Evolutionary conservation across 2,329 filamentous ascomycete genomes (phyloP).

Genomic region (Aspergillus puulaauensis): DNA sequence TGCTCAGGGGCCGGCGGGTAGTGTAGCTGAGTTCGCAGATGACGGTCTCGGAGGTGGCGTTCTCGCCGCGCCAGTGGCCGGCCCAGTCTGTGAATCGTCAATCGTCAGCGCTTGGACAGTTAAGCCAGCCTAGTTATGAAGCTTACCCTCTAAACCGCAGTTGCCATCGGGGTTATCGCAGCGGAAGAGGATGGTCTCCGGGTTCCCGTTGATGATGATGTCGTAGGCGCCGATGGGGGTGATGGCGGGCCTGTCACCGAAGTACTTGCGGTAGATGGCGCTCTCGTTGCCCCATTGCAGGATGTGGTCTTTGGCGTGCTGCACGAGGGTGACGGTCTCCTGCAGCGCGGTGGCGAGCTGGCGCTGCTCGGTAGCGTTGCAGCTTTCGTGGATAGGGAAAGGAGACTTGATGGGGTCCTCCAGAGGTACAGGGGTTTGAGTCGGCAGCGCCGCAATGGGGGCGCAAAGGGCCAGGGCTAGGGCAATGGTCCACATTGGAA

Average conservation of each 20-base stretch:
- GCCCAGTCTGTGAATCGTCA: slow-evolving; percentile 54
- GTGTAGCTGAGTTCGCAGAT: slow-evolving; percentile 65
- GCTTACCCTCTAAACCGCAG: slow-evolving; percentile 50
- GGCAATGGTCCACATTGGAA: slow-evolving; percentile 3
- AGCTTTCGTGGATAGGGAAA: slow-evolving; percentile 62
- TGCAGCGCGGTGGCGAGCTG: slow-evolving; percentile 59
- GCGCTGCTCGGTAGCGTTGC: slow-evolving; percentile 60
- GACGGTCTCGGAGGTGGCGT: slow-evolving; percentile 66
- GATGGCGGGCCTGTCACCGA: slow-evolving; percentile 59
- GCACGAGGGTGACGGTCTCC: slow-evolving; percentile 58
- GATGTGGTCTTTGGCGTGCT: slow-evolving; percentile 62
- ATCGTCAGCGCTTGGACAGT: slow-evolving; percentile 13
- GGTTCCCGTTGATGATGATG: slow-evolving; percentile 59
- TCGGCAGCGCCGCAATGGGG: slow-evolving; percentile 11
- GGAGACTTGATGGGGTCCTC: slow-evolving; percentile 11
- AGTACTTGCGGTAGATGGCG: slow-evolving; percentile 64
- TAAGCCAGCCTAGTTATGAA: too few species aligned
- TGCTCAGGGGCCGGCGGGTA: slow-evolving; percentile 56
- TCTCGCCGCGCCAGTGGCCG: slow-evolving; percentile 67
- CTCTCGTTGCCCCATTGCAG: slow-evolving; percentile 53
- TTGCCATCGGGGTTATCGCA: slow-evolving; percentile 69
- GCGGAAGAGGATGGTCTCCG: slow-evolving; percentile 59
- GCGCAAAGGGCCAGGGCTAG: slow-evolving; percentile 11
- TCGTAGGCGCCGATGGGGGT: slow-evolving; percentile 64
- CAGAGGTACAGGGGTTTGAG: slow-evolving; percentile 2